phyloP scores from a whole-genome alignment of 179 eudicot genomes.

The Heliamphora pulchella region DNA sequence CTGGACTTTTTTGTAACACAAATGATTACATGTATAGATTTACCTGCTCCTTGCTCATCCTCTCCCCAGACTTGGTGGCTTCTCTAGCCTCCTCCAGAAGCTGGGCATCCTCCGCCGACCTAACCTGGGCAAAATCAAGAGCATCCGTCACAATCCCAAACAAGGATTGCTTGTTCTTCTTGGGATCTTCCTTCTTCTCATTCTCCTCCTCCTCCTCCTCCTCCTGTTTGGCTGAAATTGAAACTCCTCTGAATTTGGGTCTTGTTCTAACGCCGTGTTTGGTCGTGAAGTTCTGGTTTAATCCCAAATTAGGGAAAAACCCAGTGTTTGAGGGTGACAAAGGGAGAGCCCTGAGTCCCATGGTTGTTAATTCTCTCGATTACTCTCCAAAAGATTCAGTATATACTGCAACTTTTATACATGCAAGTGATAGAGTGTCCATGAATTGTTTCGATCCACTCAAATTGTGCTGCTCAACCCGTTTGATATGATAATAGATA shows the following conservation, averaged over 20 bases:
- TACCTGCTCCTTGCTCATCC: constrained; percentile 79
- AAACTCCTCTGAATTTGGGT: constrained; percentile 23
- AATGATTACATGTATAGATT: neutral
- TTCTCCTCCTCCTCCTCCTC: constrained; percentile 18
- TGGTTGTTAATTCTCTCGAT: constrained; percentile 8
- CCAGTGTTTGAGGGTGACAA: constrained; percentile 47
- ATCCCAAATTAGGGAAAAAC: constrained; percentile 21
- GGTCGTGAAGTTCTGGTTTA: constrained; percentile 14
- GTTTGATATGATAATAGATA: too few species aligned
- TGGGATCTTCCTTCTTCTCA: constrained; percentile 34
- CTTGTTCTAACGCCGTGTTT: constrained; percentile 20
- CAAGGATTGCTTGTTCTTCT: constrained; percentile 54
- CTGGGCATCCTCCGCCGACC: constrained; percentile 73
- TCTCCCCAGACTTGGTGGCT: constrained; percentile 61
- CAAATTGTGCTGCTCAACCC: too few species aligned
- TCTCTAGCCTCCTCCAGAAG: constrained; percentile 76
- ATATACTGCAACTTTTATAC: neutral
- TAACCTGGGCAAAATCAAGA: constrained; percentile 75
- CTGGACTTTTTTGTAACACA: too few species aligned
- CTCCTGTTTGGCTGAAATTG: constrained; percentile 38
- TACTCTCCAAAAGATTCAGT: neutral
- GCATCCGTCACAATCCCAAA: constrained; percentile 81
- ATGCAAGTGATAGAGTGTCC: too few species aligned
- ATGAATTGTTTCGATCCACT: too few species aligned
- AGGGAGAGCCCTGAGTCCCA: constrained; percentile 57